These are phyloP conservation scores for Strobilomyces confusus DNA, from an alignment of 768 basidiomycete genomes.

Conservation along the genomic window DNA sequence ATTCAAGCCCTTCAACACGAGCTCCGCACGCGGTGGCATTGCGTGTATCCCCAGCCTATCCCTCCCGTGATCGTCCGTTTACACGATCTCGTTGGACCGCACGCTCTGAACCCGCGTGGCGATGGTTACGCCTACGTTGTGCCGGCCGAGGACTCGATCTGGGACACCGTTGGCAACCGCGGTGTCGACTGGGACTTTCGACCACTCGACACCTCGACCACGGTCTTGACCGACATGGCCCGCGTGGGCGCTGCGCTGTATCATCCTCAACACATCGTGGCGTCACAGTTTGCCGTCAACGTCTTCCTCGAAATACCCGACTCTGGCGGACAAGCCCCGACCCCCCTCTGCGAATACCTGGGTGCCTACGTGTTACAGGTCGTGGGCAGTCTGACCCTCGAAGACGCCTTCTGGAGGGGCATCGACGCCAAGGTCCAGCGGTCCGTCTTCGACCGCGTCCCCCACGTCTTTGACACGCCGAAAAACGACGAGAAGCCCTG, in stretches of 20 bases:
- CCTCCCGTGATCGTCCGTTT: slow-evolving; percentile 19
- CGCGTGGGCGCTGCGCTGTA: slow-evolving; percentile 8
- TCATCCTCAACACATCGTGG: slow-evolving; percentile 12
- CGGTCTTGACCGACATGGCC: not conserved
- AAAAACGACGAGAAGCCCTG: not conserved
- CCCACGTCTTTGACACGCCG: not conserved
- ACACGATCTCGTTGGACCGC: slow-evolving; percentile 13
- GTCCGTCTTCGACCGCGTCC: slow-evolving; percentile 1
- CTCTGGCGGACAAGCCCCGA: not conserved
- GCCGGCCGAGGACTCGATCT: slow-evolving; percentile 14
- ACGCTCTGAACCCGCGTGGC: not conserved
- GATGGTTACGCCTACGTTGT: slow-evolving; percentile 7
- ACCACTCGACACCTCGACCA: not conserved
- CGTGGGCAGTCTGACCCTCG: not conserved
- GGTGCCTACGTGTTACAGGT: slow-evolving; percentile 22
- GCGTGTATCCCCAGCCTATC: slow-evolving; percentile 18
- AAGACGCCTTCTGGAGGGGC: not conserved
- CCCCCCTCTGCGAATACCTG: slow-evolving; percentile 17
- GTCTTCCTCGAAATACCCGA: slow-evolving; percentile 16
- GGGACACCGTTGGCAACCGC: slow-evolving; percentile 8
- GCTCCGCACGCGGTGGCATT: slow-evolving; percentile 4
- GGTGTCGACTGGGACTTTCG: slow-evolving; percentile 11
- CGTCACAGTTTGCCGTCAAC: slow-evolving; percentile 24
- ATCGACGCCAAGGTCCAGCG: slow-evolving; percentile 6
- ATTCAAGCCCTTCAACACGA: slow-evolving; percentile 11